Conservation (phyloP, 2,329 filamentous ascomycete species). For the Juglanconis sp. region DNA sequence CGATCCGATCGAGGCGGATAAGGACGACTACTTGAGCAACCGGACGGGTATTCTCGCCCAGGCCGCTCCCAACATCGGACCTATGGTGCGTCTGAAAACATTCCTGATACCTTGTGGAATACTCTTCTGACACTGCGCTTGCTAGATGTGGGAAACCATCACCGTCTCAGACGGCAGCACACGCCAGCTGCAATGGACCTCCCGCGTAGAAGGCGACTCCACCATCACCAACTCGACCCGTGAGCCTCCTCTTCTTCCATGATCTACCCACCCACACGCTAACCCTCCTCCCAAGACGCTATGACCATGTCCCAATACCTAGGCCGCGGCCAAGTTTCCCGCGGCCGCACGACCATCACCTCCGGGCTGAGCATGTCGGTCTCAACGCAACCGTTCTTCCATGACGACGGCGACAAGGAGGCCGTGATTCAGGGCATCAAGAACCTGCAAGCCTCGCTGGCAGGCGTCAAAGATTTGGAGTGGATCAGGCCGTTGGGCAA, state of each 20-base stretch:
- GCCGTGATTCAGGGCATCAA: slow-evolving; percentile 65
- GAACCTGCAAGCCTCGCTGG: slow-evolving; percentile 53
- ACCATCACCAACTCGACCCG: slow-evolving; percentile 24
- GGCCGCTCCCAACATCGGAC: slow-evolving; percentile 63
- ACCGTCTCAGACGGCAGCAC: slow-evolving; percentile 55
- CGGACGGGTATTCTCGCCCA: slow-evolving; percentile 61
- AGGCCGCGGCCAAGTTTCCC: slow-evolving; percentile 59
- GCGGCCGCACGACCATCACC: slow-evolving; percentile 60
- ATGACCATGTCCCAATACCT: slow-evolving; percentile 61
- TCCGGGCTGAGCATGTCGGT: slow-evolving; percentile 56
- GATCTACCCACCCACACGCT: not conserved
- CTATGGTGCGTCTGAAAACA: slow-evolving; percentile 33
- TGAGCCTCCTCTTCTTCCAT: slow-evolving; percentile 9
- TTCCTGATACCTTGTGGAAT: not conserved
- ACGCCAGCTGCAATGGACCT: slow-evolving; percentile 64
- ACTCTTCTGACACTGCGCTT: not conserved
- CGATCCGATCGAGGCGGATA: slow-evolving; percentile 42
- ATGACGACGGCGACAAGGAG: slow-evolving; percentile 55
- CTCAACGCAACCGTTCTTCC: slow-evolving; percentile 57
- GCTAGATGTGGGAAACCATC: slow-evolving; percentile 54
- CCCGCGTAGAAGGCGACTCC: slow-evolving; percentile 39
- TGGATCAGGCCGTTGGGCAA: slow-evolving; percentile 52
- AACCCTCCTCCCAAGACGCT: slow-evolving; percentile 31
- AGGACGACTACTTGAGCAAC: slow-evolving; percentile 40
- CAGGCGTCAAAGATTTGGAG: slow-evolving; percentile 51